Base-by-base conservation (phyloP, 2,329 filamentous ascomycete species). In the Nigrospora oryzae region DNA sequence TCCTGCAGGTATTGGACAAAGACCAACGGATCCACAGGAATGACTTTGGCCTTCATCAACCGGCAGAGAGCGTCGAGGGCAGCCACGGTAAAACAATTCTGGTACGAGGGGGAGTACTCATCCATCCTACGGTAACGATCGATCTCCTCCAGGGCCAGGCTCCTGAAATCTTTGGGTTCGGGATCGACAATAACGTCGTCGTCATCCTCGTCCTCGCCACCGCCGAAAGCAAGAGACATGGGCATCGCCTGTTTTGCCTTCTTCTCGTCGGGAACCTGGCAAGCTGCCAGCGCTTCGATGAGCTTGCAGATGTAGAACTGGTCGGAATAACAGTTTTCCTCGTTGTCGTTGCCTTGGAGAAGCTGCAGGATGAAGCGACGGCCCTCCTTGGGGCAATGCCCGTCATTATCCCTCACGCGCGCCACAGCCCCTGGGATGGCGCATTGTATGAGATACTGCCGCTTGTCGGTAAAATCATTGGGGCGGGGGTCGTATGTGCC, bases 321-420 rank as follows among this genome's bases (percentile, higher is more conserved):
- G 57, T 98, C 94, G 5, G 90, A 95, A 58, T 81, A 94, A 41
- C 83, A 67, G 55, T 98, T 98, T 48, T 86, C 84, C 3, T 86
- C 83, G 59, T 98, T 98, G 65, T 98, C 90, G 59, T 98, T 98
- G 68, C 89, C 91, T 40, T 86, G 84, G 32, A 98, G 71, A 59
- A 94, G 86, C 54, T 96, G 89, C 17, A 95, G 77, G 40, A 98
- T 78, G 62, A 96, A 95, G 35, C 79, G 77, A 46, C 90, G 86
- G 5, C 89, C 89, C 43, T 83, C 74, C 57, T 84, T 73, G 0
- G 91, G 90, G 44, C 89, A 90, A 55, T 81, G 84, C 34, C 89
- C 86, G 44, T 83, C 76, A 35, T 71, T 70, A 56, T 91, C 84
- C 42, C 89, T 81, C 40, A 97, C 80, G 50, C 79, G 77, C 3